These are phyloP conservation scores for Cadophora luteo-olivacea DNA, from an alignment of 2,329 filamentous ascomycete genomes.

Conservation along the genomic window DNA sequence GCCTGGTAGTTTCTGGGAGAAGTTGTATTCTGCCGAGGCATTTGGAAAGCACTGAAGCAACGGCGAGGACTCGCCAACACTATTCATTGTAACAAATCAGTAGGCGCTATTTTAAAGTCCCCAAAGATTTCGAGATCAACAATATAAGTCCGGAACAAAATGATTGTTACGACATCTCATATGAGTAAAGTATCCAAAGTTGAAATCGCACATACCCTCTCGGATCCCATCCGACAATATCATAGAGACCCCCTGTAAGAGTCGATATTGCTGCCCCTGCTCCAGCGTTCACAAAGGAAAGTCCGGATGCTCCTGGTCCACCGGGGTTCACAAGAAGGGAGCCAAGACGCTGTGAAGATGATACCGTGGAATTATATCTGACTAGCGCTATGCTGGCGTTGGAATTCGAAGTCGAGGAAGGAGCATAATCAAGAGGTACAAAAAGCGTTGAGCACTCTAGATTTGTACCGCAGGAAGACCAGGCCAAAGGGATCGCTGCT, in stretches of 20 bases:
- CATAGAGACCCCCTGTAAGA: slow-evolving; percentile 30
- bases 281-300: slow-evolving; percentile 21
- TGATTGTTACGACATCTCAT: neutral
- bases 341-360: slow-evolving; percentile 14
- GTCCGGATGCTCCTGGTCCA: slow-evolving; percentile 25
- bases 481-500: neutral
- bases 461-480: slow-evolving; percentile 25
- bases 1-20: slow-evolving; percentile 22
- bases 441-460: slow-evolving; percentile 22
- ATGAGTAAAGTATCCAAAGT: neutral
- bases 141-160: neutral
- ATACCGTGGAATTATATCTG: slow-evolving; percentile 13
- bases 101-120: neutral
- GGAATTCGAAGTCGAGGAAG: neutral
- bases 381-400: slow-evolving; percentile 19
- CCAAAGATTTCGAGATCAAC: neutral
- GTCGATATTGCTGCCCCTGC: slow-evolving; percentile 22
- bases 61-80: slow-evolving; percentile 24
- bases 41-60: slow-evolving; percentile 29
- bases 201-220: slow-evolving; percentile 13
- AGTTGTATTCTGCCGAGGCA: slow-evolving; percentile 27
- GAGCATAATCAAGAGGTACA: slow-evolving; percentile 27
- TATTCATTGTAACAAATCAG: neutral
- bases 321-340: slow-evolving; percentile 27
- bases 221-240: slow-evolving; percentile 34